Evolutionary conservation across 2,329 filamentous ascomycete genomes (phyloP).

Genomic region (Aspergillus glaucus): DNA sequence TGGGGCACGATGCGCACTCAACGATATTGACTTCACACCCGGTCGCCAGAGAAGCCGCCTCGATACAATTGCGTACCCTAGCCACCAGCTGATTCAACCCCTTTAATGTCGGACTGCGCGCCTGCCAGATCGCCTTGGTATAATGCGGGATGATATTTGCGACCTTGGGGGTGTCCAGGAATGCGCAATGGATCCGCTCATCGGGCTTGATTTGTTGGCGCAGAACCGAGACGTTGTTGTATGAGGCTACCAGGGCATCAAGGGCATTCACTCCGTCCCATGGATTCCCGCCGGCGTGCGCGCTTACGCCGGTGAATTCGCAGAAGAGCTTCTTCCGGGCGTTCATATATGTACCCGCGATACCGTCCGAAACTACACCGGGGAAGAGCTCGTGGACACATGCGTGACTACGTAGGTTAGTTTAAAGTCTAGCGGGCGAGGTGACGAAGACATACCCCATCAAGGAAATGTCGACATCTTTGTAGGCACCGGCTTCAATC

Average conservation of each 20-base stretch:
- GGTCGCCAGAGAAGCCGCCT: conserved; percentile 30
- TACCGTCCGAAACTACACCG: conserved; percentile 14
- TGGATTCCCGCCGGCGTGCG: conserved; percentile 53
- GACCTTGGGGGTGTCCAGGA: conserved; percentile 48
- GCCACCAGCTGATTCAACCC: conserved; percentile 30
- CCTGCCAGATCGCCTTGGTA: conserved; percentile 41
- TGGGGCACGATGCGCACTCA: conserved; percentile 17
- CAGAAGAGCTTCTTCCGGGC: conserved; percentile 31
- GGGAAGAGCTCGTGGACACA: conserved; percentile 21
- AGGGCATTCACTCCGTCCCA: conserved; percentile 57
- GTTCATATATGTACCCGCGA: conserved; percentile 26
- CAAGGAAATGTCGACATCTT: conserved; percentile 35
- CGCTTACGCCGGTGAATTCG: conserved; percentile 46
- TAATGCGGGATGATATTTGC: conserved; percentile 54
- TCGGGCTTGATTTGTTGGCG: conserved; percentile 52
- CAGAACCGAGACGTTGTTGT: conserved; percentile 44
- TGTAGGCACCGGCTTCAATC: conserved; percentile 40
- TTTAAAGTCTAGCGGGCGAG: background rate
- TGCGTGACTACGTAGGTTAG: conserved; percentile 15
- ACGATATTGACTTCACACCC: conserved; percentile 28
- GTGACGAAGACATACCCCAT: conserved; percentile 32
- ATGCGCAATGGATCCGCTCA: conserved; percentile 49
- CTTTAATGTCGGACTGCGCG: conserved; percentile 40
- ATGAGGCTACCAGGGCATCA: conserved; percentile 48
- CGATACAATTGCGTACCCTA: conserved; percentile 28